Evolutionary conservation across 1,139 yeast genomes (phyloP).

Genomic region (Kodamaea alishanica): DNA sequence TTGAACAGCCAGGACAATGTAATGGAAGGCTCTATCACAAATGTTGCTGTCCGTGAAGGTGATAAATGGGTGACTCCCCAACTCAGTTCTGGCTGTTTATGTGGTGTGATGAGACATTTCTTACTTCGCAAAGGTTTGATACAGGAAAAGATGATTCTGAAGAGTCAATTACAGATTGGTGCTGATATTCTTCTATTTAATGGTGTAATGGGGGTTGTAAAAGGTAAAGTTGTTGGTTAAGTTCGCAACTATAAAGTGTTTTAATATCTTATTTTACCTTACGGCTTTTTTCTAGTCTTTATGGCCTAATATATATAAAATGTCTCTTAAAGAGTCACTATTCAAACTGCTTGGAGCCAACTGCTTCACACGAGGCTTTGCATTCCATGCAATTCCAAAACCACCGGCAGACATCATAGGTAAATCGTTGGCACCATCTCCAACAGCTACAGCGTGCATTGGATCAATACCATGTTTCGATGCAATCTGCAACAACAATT

Average conservation of each 20-base stretch:
- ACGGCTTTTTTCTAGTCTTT: neutral
- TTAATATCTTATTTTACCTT: too few species aligned
- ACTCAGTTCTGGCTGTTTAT: constrained; percentile 72
- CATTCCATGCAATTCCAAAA: constrained; percentile 95
- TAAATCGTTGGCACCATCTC: constrained; percentile 96
- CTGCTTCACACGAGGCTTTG: constrained; percentile 85
- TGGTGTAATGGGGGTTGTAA: constrained; percentile 77
- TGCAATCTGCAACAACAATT: constrained; percentile 66
- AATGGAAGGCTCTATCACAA: constrained; percentile 85
- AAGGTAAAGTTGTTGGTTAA: constrained; percentile 44
- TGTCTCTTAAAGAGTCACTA: constrained; percentile 63
- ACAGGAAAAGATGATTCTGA: constrained; percentile 49
- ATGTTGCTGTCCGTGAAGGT: constrained; percentile 57
- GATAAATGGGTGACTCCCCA: constrained; percentile 78
- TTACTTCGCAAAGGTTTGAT: constrained; percentile 54
- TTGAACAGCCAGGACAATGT: constrained; percentile 57
- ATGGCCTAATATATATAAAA: constrained; percentile 78
- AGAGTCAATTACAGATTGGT: constrained; percentile 51
- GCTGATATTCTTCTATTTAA: constrained; percentile 71
- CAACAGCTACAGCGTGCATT: constrained; percentile 72
- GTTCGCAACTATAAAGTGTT: neutral
- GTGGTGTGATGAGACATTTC: constrained; percentile 76
- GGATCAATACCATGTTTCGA: constrained; percentile 55
- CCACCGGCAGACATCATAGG: constrained; percentile 93
- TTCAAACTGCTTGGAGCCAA: constrained; percentile 82